A percentile compares a stretch with the other conserved stretches of the same genome.
Evolutionary conservation across 2,329 filamentous ascomycete genomes (phyloP).

Genomic region (Xylariales sp.): DNA sequence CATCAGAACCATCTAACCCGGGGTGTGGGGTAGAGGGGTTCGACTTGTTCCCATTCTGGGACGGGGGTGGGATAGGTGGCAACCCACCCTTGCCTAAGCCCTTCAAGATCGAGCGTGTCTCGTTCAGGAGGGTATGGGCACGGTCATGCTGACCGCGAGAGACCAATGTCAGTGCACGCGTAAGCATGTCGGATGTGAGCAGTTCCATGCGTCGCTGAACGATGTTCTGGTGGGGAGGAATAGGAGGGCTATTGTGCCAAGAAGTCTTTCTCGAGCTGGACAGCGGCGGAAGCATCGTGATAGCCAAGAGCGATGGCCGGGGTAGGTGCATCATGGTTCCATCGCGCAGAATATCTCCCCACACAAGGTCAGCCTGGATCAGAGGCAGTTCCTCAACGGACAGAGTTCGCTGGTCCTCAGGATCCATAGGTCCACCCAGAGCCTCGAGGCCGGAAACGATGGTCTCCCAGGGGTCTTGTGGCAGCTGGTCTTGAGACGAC

Average conservation of each 20-base stretch:
- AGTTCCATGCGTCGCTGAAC: conserved; percentile 97
- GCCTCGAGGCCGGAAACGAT: conserved; percentile 95
- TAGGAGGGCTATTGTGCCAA: conserved; percentile 67
- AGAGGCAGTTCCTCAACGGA: conserved; percentile 94
- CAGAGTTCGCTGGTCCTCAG: conserved; percentile 74
- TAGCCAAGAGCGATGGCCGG: conserved; percentile 84
- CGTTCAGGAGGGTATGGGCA: conserved; percentile 84
- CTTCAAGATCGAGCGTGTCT: conserved; percentile 93
- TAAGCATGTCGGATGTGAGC: conserved; percentile 96
- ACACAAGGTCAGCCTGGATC: conserved; percentile 90
- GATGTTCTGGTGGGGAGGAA: conserved; percentile 90
- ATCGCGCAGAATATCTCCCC: conserved; percentile 89
- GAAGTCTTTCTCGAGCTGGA: conserved; percentile 60
- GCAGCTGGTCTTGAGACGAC: conserved; percentile 74
- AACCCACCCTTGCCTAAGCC: conserved; percentile 92
- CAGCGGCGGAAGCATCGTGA: conserved; percentile 82
- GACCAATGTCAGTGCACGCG: conserved; percentile 83
- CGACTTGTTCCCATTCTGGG: conserved; percentile 31
- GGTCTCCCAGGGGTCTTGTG: conserved; percentile 94
- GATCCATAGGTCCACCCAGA: conserved; percentile 80
- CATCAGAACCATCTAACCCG: conserved; percentile 38
- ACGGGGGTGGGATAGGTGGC: conserved; percentile 63
- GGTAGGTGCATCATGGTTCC: conserved; percentile 82
- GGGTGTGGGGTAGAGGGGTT: conserved; percentile 46
- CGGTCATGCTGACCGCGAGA: conserved; percentile 90